Evolutionary conservation across 768 basidiomycete species (phyloP).

Genomic region (Hygrophorus pudorinus): DNA sequence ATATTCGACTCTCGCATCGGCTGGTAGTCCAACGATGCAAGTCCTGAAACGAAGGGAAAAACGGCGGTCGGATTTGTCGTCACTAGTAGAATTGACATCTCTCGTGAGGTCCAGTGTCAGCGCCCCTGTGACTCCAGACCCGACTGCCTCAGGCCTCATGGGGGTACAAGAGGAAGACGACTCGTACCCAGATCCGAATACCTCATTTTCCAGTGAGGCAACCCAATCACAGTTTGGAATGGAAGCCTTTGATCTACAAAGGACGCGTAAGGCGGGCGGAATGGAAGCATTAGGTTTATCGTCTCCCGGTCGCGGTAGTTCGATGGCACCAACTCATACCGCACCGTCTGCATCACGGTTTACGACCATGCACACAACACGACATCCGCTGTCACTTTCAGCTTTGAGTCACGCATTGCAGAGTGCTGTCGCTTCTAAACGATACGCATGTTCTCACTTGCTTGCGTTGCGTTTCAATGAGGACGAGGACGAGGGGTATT

Average conservation of each 20-base stretch:
- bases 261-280: constrained; percentile 39
- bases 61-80: constrained; percentile 44
- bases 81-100: constrained; percentile 27
- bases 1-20: constrained; percentile 39
- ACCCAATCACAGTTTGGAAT: constrained; percentile 39
- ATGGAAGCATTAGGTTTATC: constrained; percentile 38
- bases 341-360: constrained; percentile 44
- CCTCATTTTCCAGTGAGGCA: constrained; percentile 10
- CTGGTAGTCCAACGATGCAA: constrained; percentile 36
- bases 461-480: constrained; percentile 67
- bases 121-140: constrained; percentile 25
- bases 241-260: constrained; percentile 51
- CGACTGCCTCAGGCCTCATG: constrained; percentile 9
- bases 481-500: constrained; percentile 67
- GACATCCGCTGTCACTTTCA: constrained; percentile 60
- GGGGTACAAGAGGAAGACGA: constrained; percentile 25
- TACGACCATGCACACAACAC: constrained; percentile 52
- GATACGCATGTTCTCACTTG: constrained; percentile 72
- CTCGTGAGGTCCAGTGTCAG: constrained; percentile 25
- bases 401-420: constrained; percentile 53
- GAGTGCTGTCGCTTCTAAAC: constrained; percentile 58
- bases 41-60: constrained; percentile 37
- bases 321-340: constrained; percentile 18
- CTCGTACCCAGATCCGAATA: constrained; percentile 9
- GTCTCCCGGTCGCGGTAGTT: constrained; percentile 22